Conservation (phyloP, 116 monocot genomes). For the Iris pallida region DNA sequence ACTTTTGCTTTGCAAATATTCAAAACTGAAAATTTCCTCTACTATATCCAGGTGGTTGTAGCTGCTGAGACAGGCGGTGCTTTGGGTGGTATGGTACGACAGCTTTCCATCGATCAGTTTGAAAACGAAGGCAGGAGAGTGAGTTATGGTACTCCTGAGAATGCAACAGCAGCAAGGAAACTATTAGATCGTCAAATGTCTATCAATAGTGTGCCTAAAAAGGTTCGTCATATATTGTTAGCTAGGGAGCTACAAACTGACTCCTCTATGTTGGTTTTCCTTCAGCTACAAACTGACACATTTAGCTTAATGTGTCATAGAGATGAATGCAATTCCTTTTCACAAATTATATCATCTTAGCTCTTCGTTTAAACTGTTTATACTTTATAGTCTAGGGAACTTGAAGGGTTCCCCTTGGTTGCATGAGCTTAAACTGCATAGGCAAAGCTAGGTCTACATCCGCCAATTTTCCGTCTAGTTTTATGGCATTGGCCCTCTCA, state of each 20-base stretch:
- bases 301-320: too few species aligned
- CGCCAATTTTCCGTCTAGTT: too few species aligned
- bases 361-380: too few species aligned
- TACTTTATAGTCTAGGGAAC: too few species aligned
- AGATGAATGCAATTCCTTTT: too few species aligned
- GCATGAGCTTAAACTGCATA: too few species aligned
- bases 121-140: slow-evolving; percentile 99
- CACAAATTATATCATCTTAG: too few species aligned
- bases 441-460: too few species aligned
- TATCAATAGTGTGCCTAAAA: slow-evolving; percentile 97
- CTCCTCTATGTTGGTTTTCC: too few species aligned
- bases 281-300: too few species aligned
- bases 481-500: too few species aligned
- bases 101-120: slow-evolving; percentile 98
- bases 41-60: slow-evolving; percentile 72
- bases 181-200: slow-evolving; percentile 98
- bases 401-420: too few species aligned
- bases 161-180: slow-evolving; percentile 94
- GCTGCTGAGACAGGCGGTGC: slow-evolving; percentile 98
- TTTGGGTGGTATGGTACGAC: slow-evolving; percentile 94
- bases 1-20: not conserved
- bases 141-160: slow-evolving; percentile 99
- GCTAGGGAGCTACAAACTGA: not conserved
- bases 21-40: not conserved
- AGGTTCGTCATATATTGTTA: slow-evolving; percentile 36